A percentile compares a stretch with the other conserved stretches of the same genome.
Conservation (phyloP, 208 protist species). For the Wallacemonas sp. region DNA sequence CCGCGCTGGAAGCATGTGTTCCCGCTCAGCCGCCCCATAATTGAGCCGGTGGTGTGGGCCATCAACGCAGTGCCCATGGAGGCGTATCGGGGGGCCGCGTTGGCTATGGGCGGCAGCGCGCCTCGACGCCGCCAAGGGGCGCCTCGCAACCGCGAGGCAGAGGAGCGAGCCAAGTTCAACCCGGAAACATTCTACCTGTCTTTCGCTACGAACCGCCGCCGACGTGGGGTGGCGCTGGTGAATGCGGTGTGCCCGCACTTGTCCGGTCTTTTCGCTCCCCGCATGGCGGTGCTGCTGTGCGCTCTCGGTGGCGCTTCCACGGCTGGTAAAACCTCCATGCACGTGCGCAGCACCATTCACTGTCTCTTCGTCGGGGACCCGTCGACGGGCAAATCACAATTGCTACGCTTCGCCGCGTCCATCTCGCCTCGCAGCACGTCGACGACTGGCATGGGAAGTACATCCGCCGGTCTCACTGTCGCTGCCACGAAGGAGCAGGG, state of each 20-base stretch:
- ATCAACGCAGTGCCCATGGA: constrained; percentile 80
- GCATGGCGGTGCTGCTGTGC: constrained; percentile 78
- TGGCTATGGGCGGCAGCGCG: constrained; percentile 14
- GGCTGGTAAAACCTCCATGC: constrained; percentile 61
- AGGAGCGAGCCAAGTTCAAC: constrained; percentile 57
- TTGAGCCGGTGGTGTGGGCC: constrained; percentile 82
- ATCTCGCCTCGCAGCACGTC: constrained; percentile 85
- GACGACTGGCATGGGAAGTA: constrained; percentile 91
- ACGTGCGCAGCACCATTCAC: constrained; percentile 94
- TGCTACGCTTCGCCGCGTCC: constrained; percentile 81
- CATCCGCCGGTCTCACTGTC: constrained; percentile 91
- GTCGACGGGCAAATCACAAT: constrained; percentile 97
- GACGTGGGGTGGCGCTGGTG: constrained; percentile 50
- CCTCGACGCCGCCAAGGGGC: constrained; percentile 20
- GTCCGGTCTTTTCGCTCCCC: constrained; percentile 76
- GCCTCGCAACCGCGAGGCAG: constrained; percentile 16
- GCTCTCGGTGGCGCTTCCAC: constrained; percentile 65
- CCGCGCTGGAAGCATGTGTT: constrained; percentile 70
- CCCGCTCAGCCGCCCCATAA: constrained; percentile 56
- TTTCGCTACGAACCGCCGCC: constrained; percentile 47
- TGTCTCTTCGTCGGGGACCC: constrained; percentile 98
- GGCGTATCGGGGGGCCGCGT: constrained; percentile 60
- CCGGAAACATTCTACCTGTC: constrained; percentile 77
- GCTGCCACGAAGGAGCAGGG: constrained; percentile 86
- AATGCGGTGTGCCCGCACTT: constrained; percentile 75